Evolutionary conservation across 2,329 filamentous ascomycete genomes (phyloP).

Genomic region (Didymella segeticola): DNA sequence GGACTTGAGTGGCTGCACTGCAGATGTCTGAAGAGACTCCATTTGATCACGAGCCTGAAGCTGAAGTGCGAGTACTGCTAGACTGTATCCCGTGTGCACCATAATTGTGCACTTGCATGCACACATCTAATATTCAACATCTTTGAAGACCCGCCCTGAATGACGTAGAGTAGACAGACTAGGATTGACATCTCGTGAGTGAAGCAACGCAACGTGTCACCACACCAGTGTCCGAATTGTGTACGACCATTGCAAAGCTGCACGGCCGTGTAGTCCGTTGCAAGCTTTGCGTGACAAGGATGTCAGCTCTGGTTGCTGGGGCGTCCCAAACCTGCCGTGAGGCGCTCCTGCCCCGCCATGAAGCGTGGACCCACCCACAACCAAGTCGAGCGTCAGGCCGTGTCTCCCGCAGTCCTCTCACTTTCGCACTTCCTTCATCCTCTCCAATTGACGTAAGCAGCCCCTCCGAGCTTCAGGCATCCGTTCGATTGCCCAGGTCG

Average conservation of each 20-base stretch:
- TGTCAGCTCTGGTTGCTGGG: constrained; percentile 25
- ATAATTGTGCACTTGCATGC: neutral
- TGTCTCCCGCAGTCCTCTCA: constrained; percentile 22
- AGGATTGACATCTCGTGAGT: neutral
- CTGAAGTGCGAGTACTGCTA: neutral
- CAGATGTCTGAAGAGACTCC: neutral
- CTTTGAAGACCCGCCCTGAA: neutral
- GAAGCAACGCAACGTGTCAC: too few relatives aligned
- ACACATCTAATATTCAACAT: neutral
- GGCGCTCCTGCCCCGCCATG: constrained; percentile 20
- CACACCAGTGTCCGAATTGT: too few relatives aligned
- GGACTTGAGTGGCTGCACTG: neutral
- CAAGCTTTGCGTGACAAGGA: neutral
- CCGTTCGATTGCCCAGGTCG: constrained; percentile 13
- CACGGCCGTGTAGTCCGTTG: too few relatives aligned
- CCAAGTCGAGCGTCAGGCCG: constrained; percentile 29
- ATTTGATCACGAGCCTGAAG: neutral
- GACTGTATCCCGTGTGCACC: neutral
- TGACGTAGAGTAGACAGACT: neutral
- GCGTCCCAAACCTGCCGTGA: constrained; percentile 25
- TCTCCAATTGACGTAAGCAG: constrained; percentile 38
- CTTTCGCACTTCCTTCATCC: constrained; percentile 27
- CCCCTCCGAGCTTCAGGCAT: constrained; percentile 23
- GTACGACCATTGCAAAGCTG: too few relatives aligned
- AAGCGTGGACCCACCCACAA: constrained; percentile 31